Conservation (phyloP, 1,284 basidiomycete genomes). For the Sporisorium iseilematis-ciliati region DNA sequence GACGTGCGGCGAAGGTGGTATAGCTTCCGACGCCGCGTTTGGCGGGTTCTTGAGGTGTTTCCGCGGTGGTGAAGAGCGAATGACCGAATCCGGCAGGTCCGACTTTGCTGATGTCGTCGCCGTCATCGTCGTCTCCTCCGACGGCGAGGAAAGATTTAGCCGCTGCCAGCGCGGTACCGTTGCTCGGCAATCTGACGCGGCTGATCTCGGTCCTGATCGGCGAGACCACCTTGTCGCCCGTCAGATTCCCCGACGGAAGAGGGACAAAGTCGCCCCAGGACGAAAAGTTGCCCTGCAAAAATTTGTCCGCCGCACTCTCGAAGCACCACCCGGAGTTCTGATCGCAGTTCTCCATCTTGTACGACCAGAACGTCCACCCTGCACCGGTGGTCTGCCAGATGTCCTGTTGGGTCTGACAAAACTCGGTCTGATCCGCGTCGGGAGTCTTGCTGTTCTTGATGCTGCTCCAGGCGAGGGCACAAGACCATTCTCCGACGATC, state of each 20-base stretch:
- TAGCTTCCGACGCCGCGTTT: slow-evolving; percentile 29
- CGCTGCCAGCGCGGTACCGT: slow-evolving; percentile 8
- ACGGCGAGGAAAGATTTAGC: slow-evolving; percentile 32
- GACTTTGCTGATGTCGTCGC: slow-evolving; percentile 17
- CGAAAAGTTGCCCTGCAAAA: slow-evolving; percentile 52
- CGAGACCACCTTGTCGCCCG: slow-evolving; percentile 24
- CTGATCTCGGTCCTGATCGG: slow-evolving; percentile 34
- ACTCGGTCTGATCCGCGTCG: slow-evolving; percentile 73
- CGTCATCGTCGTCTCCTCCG: slow-evolving; percentile 15
- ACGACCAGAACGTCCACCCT: slow-evolving; percentile 82
- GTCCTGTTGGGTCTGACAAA: slow-evolving; percentile 77
- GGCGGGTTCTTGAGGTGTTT: background rate
- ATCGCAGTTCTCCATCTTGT: slow-evolving; percentile 70
- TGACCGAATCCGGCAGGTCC: slow-evolving; percentile 39
- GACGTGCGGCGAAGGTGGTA: slow-evolving; percentile 32
- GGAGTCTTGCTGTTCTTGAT: slow-evolving; percentile 73
- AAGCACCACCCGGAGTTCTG: slow-evolving; percentile 69
- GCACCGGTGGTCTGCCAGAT: slow-evolving; percentile 76
- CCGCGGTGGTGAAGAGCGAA: slow-evolving; percentile 19
- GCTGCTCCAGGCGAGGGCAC: slow-evolving; percentile 76
- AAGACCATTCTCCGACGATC: slow-evolving; percentile 74
- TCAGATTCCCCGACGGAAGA: slow-evolving; percentile 7
- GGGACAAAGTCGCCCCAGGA: slow-evolving; percentile 54
- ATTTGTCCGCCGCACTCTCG: slow-evolving; percentile 51
- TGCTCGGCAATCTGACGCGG: slow-evolving; percentile 25